phyloP scores from a whole-genome alignment of 2,329 filamentous ascomycete genomes.

The Xylariaceae sp. region DNA sequence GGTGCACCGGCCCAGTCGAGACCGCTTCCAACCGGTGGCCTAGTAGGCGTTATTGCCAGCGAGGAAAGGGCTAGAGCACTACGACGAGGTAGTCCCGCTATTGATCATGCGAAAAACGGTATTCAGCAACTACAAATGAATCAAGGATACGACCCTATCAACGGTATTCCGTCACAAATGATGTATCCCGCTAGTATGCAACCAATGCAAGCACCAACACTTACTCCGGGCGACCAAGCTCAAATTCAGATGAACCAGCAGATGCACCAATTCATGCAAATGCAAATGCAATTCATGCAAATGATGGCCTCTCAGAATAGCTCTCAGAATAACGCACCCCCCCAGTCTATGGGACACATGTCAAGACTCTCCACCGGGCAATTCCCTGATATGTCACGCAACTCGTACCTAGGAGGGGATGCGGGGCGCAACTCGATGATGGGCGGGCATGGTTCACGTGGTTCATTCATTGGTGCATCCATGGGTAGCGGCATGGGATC shows the following conservation, averaged over 20 bases:
- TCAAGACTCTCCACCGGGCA: slow-evolving; percentile 44
- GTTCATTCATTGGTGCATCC: slow-evolving; percentile 19
- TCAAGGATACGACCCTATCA: slow-evolving; percentile 45
- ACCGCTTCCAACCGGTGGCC: slow-evolving; percentile 63
- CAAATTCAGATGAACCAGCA: slow-evolving; percentile 78
- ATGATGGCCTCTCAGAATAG: slow-evolving; percentile 58
- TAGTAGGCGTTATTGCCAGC: slow-evolving; percentile 82
- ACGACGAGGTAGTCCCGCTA: slow-evolving; percentile 72
- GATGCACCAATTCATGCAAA: slow-evolving; percentile 84
- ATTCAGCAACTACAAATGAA: slow-evolving; percentile 36
- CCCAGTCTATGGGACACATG: slow-evolving; percentile 37
- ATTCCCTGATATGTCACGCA: slow-evolving; percentile 33
- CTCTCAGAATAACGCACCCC: slow-evolving; percentile 25
- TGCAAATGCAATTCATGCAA: slow-evolving; percentile 94
- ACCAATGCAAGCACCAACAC: slow-evolving; percentile 34
- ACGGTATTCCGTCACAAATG: slow-evolving; percentile 48
- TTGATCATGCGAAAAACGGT: slow-evolving; percentile 46
- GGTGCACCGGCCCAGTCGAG: slow-evolving; percentile 43
- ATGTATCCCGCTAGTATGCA: slow-evolving; percentile 42
- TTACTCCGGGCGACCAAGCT: slow-evolving; percentile 63
- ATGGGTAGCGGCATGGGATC: slow-evolving; percentile 37
- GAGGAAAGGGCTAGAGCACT: slow-evolving; percentile 77
- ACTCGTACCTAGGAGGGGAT: slow-evolving; percentile 24
- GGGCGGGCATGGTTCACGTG: slow-evolving; percentile 20
- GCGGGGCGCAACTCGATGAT: slow-evolving; percentile 31